A percentile compares a stretch with the other conserved stretches of the same genome.
Conservation (phyloP, 768 basidiomycete genomes). For the Neoboletus brunneissimus region DNA sequence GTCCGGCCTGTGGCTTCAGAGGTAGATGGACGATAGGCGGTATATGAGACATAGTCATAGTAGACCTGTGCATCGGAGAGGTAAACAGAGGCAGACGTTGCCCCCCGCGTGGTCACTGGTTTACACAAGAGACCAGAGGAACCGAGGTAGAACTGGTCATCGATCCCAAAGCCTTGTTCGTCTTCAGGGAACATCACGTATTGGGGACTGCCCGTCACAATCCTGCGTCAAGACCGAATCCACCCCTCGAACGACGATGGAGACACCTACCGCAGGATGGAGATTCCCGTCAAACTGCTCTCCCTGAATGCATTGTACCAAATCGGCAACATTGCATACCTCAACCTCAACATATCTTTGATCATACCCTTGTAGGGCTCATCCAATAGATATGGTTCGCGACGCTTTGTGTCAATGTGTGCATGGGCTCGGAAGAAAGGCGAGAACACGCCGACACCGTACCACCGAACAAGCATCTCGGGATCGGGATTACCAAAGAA, state of each 20-base stretch:
- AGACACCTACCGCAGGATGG: constrained; percentile 78
- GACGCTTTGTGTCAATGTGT: constrained; percentile 95
- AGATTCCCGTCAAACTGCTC: constrained; percentile 74
- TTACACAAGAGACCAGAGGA: constrained; percentile 87
- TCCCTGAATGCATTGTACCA: constrained; percentile 99
- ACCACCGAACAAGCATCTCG: constrained; percentile 97
- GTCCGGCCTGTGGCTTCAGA: constrained; percentile 50
- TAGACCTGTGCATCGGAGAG: constrained; percentile 90
- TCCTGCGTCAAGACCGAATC: not conserved
- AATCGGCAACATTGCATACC: constrained; percentile 84
- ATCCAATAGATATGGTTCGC: constrained; percentile 91
- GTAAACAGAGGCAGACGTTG: constrained; percentile 69
- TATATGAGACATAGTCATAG: constrained; percentile 86
- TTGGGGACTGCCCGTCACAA: constrained; percentile 73
- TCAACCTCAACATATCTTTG: constrained; percentile 70
- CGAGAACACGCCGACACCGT: constrained; percentile 90
- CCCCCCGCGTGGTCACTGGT: constrained; percentile 78
- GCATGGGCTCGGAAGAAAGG: constrained; percentile 99
- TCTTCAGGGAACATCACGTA: constrained; percentile 93
- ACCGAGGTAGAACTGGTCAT: constrained; percentile 94
- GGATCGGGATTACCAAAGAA: constrained; percentile 97
- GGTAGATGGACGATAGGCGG: constrained; percentile 58
- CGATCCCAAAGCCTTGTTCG: constrained; percentile 77
- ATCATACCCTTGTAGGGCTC: constrained; percentile 86
- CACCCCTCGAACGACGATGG: not conserved